Percentiles rank a stretch among this genome's conserved stretches.
Conservation (phyloP, 805 yeast genomes). For the Candida quercuum region DNA sequence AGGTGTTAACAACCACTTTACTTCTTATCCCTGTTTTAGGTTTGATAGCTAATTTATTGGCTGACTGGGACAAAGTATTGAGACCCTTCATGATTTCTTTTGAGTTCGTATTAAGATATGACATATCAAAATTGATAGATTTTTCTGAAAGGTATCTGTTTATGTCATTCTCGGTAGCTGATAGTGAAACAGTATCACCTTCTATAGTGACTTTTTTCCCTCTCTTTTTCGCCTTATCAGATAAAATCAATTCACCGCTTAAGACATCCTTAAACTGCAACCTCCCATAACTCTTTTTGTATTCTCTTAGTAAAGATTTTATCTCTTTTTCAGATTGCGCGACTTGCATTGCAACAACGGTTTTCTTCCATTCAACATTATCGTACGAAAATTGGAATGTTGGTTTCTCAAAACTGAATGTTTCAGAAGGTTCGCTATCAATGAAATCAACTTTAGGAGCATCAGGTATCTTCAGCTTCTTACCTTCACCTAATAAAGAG, state of each 20-base stretch:
- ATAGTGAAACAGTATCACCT: neutral
- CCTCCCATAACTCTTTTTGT: slow-evolving; percentile 9
- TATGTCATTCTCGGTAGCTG: neutral
- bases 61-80: too few species aligned
- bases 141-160: neutral
- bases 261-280: slow-evolving; percentile 8
- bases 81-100: neutral
- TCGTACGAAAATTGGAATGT: slow-evolving; percentile 8
- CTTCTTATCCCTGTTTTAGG: too few species aligned
- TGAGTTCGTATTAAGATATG: neutral
- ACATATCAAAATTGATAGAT: neutral
- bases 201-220: neutral
- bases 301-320: slow-evolving; percentile 5
- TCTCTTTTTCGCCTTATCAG: neutral
- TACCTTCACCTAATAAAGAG: slow-evolving; percentile 15
- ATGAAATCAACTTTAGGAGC: neutral
- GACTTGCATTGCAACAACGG: slow-evolving; percentile 11
- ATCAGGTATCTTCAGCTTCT: slow-evolving; percentile 16
- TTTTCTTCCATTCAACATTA: slow-evolving; percentile 10
- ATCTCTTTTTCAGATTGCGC: slow-evolving; percentile 8
- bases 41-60: too few species aligned
- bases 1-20: too few species aligned
- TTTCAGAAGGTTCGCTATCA: too few species aligned
- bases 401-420: too few species aligned
- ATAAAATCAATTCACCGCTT: slow-evolving; percentile 7